Base-by-base conservation (phyloP, 2,329 filamentous ascomycete genomes). In the Trichoderma asperellum region DNA sequence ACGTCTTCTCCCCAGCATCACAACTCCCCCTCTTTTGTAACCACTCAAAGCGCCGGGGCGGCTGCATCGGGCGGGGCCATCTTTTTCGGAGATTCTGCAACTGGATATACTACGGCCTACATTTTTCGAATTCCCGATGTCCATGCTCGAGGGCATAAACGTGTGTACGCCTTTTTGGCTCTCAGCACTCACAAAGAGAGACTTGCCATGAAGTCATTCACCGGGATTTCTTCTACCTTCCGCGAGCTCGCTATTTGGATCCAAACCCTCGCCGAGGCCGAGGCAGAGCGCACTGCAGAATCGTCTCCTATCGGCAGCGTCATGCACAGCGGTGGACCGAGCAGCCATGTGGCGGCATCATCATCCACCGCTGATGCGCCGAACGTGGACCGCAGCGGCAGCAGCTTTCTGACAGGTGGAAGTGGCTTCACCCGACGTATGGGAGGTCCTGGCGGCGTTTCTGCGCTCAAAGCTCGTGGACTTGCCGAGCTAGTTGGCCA, bases 51-150 rank as follows among this genome's bases (percentile, higher is more conserved):
- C 75, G 77, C 86, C 71, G 81, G 86, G 68, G 81, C 86, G 47
- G 82, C 88, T 18, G 83, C 85, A 0, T 88, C 87, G 2, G 89
- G 88, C 2, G 89, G 89, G 0, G 88, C 89, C 35, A 89, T 91
- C 65, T 90, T 91, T 77, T 91, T 91, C 70, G 89, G 89, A 35
- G 89, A 91, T 74, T 84, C 87, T 1, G 77, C 86, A 0, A 86
- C 88, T 1, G 89, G 89, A 35, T 91, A 90, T 78, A 91, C 89
- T 0, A 91, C 89, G 0, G 89, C 89, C 16, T 91, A 90, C 77
- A 89, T 91, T 72, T 91, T 91, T 75, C 88, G 89, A 32, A 89
- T 91, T 53, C 87, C 89, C 7, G 89, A 91, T 75, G 82, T 90
- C 43, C 88, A 90, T 72, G 89, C 89, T 16, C 87, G 89, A 14